Conservation (phyloP, 2,329 filamentous ascomycete species). For the Dendryphion nanum region DNA sequence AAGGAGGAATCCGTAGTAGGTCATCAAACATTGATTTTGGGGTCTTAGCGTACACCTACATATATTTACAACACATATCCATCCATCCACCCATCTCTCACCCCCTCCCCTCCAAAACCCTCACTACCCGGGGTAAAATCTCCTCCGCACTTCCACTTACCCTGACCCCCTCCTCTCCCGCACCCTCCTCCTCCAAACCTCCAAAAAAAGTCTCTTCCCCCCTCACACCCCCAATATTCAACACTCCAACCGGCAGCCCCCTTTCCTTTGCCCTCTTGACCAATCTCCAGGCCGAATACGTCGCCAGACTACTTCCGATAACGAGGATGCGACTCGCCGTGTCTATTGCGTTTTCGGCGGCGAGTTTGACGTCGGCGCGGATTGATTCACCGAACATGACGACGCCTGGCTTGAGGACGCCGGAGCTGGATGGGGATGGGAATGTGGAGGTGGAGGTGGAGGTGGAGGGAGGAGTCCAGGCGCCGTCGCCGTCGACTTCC, state of each 20-base stretch:
- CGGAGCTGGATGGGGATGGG: too few species aligned
- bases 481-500: conserved; percentile 74
- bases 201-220: conserved; percentile 73
- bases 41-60: too few species aligned
- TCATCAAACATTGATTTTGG: too few species aligned
- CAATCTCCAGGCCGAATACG: conserved; percentile 91
- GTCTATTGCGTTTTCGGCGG: conserved; percentile 79
- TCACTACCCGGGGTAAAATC: conserved; percentile 32
- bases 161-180: conserved; percentile 39
- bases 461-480: conserved; percentile 64
- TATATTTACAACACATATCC: too few species aligned
- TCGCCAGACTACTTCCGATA: conserved; percentile 86
- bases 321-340: conserved; percentile 70
- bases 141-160: conserved; percentile 41
- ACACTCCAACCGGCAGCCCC: conserved; percentile 79
- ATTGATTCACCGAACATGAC: conserved; percentile 98
- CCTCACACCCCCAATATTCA: conserved; percentile 83
- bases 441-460: too few species aligned
- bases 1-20: too few species aligned
- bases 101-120: conserved; percentile 20
- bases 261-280: conserved; percentile 79
- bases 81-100: too few species aligned
- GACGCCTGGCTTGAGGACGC: conserved; percentile 87
- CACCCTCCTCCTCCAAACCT: conserved; percentile 48
- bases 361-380: conserved; percentile 62